These are phyloP conservation scores for Lentinus brumalis DNA, from an alignment of 768 basidiomycete genomes.

Conservation along the genomic window DNA sequence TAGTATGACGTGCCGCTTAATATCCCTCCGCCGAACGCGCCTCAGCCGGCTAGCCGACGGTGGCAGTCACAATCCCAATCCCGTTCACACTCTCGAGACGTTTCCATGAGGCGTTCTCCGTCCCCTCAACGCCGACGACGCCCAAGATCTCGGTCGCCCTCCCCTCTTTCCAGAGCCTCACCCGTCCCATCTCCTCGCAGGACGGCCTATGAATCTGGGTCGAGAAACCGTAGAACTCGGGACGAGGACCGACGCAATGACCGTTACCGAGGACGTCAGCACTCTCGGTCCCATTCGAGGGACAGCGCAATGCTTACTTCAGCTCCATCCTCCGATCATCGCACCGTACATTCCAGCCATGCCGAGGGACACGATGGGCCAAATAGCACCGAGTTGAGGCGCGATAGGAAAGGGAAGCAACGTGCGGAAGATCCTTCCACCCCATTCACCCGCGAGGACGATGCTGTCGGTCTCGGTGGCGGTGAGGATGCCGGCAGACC, in stretches of 20 bases:
- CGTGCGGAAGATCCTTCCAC: conserved; percentile 12
- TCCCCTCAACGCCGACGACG: conserved; percentile 28
- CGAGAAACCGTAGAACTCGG: neutral
- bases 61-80: conserved; percentile 27
- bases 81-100: conserved; percentile 27
- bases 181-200: neutral
- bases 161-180: neutral
- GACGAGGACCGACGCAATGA: neutral
- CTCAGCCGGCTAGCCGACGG: conserved; percentile 30
- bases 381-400: neutral
- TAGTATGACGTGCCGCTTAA: conserved; percentile 63
- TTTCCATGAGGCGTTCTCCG: conserved; percentile 17
- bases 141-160: conserved; percentile 25
- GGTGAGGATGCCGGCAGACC: conserved; percentile 12
- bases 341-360: neutral
- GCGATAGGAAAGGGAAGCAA: conserved; percentile 16
- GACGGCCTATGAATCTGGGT: neutral
- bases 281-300: neutral
- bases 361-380: too few species aligned
- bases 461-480: conserved; percentile 2
- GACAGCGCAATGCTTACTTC: neutral
- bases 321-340: neutral
- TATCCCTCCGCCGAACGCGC: conserved; percentile 37
- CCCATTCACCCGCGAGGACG: neutral
- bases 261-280: neutral